Evolutionary conservation across 208 protist species (phyloP).

Genomic region (Endotrypanum monterogeii): DNA sequence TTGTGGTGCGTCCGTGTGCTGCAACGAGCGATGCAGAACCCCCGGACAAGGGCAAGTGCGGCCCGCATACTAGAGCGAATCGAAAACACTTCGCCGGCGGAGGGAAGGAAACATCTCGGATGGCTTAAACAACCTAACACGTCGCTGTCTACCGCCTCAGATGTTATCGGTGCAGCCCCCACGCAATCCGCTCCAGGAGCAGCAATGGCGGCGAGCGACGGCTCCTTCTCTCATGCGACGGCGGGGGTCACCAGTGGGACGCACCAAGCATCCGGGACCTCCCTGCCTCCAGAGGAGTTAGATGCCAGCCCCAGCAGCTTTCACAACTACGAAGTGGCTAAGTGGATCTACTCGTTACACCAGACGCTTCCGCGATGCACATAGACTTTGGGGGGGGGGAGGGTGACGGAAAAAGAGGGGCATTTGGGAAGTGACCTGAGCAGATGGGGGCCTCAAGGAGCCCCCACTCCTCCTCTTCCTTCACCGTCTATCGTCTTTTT

Average conservation of each 20-base stretch:
- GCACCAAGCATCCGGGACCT: too few relatives aligned
- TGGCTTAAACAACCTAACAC: background rate
- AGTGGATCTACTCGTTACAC: slow-evolving; percentile 30
- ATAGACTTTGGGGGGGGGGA: background rate
- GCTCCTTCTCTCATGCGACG: background rate
- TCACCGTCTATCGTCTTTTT: too few relatives aligned
- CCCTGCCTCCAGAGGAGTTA: slow-evolving; percentile 9
- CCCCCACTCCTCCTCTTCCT: background rate
- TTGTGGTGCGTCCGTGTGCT: slow-evolving; percentile 29
- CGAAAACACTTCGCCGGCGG: slow-evolving; percentile 6
- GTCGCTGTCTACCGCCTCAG: background rate
- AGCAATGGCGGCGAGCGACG: background rate
- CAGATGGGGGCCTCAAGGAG: background rate
- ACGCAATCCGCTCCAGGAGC: background rate
- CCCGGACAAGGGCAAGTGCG: slow-evolving; percentile 11
- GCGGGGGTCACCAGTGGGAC: background rate
- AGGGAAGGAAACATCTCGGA: background rate
- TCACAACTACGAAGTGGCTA: slow-evolving; percentile 32
- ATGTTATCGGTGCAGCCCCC: background rate
- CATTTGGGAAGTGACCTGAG: background rate
- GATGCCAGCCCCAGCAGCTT: slow-evolving; percentile 30
- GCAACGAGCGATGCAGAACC: slow-evolving; percentile 22
- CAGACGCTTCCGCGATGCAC: slow-evolving; percentile 21
- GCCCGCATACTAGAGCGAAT: slow-evolving; percentile 11
- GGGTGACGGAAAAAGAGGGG: background rate